Evolutionary conservation across 225 moss, liverwort and hornwort species (phyloP).

Genomic region (Polytrichum formosum): DNA sequence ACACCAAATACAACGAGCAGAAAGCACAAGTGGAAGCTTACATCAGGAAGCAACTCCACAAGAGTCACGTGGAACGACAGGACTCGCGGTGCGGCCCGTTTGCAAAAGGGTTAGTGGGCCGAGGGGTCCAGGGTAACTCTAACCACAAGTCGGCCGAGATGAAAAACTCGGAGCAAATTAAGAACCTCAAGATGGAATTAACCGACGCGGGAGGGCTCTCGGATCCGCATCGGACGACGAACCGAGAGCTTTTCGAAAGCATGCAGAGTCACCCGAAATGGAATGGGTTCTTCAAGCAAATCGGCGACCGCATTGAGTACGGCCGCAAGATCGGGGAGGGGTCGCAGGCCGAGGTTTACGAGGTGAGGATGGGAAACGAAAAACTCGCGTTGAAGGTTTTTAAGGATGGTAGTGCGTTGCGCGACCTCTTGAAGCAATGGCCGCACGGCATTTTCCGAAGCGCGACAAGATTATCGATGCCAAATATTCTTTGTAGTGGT

Average conservation of each 20-base stretch:
- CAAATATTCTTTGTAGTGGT: no score
- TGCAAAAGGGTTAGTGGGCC: no score
- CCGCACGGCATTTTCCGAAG: not conserved
- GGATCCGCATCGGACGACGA: not conserved
- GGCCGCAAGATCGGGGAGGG: slow-evolving; percentile 8
- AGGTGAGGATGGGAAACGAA: not conserved
- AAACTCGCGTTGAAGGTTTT: slow-evolving; percentile 1
- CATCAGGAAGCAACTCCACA: no score
- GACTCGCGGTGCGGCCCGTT: no score
- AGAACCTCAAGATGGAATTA: not conserved
- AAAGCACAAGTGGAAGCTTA: no score
- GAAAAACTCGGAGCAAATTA: not conserved
- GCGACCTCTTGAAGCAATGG: not conserved
- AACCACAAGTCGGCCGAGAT: no score
- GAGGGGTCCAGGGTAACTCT: no score
- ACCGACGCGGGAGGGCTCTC: no score
- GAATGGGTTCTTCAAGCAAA: not conserved
- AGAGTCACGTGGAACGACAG: no score
- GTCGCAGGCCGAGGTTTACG: not conserved
- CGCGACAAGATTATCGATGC: no score
- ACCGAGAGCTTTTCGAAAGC: not conserved
- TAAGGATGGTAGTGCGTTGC: not conserved
- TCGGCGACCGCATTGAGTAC: not conserved
- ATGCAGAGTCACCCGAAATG: not conserved
- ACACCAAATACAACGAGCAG: no score